Percentiles rank a stretch among this genome's conserved stretches.
These are phyloP conservation scores for Aegilops tauschii DNA, from an alignment of 176 grass and related monocot genomes.

Conservation along the genomic window DNA sequence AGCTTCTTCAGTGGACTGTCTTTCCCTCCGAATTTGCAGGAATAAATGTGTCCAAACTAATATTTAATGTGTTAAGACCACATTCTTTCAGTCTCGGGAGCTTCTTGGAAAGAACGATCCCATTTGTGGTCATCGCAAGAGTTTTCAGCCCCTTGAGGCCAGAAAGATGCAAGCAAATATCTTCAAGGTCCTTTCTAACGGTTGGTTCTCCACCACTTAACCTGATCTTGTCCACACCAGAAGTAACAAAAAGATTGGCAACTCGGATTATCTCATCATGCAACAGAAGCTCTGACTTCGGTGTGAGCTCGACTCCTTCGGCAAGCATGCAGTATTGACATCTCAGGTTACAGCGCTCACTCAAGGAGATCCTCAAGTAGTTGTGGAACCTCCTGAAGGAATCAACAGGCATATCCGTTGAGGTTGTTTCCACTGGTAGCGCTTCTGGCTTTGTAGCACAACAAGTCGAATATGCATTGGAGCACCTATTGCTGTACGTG, in stretches of 20 bases:
- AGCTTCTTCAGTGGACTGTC: no score
- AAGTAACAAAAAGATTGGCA: slow-evolving; percentile 63
- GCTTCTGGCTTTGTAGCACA: no score
- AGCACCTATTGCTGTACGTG: no score
- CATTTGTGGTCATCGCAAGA: slow-evolving; percentile 89
- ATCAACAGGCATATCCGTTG: no score
- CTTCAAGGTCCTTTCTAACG: slow-evolving; percentile 84
- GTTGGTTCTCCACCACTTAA: slow-evolving; percentile 90
- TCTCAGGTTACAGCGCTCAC: slow-evolving; percentile 62
- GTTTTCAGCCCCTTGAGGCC: slow-evolving; percentile 75
- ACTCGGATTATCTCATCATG: slow-evolving; percentile 70
- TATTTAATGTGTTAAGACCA: slow-evolving; percentile 28
- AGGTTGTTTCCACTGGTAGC: no score
- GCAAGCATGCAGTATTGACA: no score
- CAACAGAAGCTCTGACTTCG: slow-evolving; percentile 62
- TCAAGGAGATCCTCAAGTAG: no score
- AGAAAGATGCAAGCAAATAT: slow-evolving; percentile 83
- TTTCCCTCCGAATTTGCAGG: slow-evolving; percentile 47
- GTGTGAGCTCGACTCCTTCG: slow-evolving; percentile 76
- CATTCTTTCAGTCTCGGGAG: slow-evolving; percentile 85
- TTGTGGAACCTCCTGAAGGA: no score
- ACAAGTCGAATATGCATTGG: no score
- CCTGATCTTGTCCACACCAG: slow-evolving; percentile 87
- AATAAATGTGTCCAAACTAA: no score
- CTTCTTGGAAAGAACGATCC: slow-evolving; percentile 75